Base-by-base conservation (phyloP, 2,329 filamentous ascomycete species). In the Xylariaceae sp. region DNA sequence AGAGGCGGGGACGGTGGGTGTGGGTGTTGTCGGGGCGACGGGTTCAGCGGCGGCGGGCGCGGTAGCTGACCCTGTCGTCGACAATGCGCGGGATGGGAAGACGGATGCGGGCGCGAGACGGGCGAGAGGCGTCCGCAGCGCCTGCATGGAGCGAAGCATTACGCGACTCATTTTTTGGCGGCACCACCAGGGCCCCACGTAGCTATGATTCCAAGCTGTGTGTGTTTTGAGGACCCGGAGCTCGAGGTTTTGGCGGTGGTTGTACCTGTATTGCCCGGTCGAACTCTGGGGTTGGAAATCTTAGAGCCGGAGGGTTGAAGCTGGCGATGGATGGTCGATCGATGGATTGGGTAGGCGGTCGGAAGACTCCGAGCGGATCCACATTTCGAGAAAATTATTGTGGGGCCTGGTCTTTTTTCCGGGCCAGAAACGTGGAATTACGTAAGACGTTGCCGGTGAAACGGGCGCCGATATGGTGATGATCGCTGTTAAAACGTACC, bases 71-170 rank as follows among this genome's bases (percentile, higher is more conserved):
- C 55, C 71, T 35, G 72, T 66, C 37, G 72, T 68, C 49, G 61
- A 56, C 9, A 67, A 63, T 18, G 79, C 77, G 63, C 77, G 76
- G 72, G 77, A 77, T 47, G 82, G 80, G 56, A 83, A 75, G 58
- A 82, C 76, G 70, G 81, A 79, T 15, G 77, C 74, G 8, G 80
- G 79, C 41, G 81, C 80, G 5, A 84, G 73, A 15, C 72, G 73
- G 15, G 73, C 69, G 49, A 73, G 66, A 53, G 79, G 73, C 57
- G 77, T 74, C 67, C 82, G 79, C 55, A 86, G 78, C 78, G 87
- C 85, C 74, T 85, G 73, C 51, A 85, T 75, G 74, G 84, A 86
- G 77, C 83, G 82, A 66, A 87, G 78, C 63, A 89, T 75, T 64
- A 82, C 79, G 71, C 84, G 80, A 72, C 80, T 83, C 82, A 84